A percentile compares a stretch with the other conserved stretches of the same genome.
Conservation (phyloP, 257 asterid genomes). For the Solanum habrochaites region DNA sequence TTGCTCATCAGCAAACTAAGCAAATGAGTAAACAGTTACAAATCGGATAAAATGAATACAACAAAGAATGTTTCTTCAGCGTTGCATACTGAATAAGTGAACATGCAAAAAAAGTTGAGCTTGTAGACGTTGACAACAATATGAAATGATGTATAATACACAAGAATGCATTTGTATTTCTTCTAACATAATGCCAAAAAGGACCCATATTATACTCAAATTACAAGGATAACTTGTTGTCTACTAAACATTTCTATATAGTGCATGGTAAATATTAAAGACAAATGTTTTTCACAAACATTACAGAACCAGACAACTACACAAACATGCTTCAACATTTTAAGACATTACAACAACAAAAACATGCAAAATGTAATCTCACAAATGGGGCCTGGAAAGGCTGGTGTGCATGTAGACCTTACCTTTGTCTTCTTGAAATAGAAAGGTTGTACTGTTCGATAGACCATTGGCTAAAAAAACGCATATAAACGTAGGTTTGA, state of each 20-base stretch:
- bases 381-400: too few relatives aligned
- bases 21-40: not conserved
- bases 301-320: not conserved
- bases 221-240: not conserved
- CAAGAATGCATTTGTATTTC: not conserved
- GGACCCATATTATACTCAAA: not conserved
- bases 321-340: not conserved
- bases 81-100: not conserved
- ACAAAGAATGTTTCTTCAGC: not conserved
- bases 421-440: not conserved
- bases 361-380: too few relatives aligned
- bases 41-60: not conserved
- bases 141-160: not conserved
- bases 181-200: not conserved
- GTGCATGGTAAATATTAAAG: not conserved
- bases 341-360: not conserved
- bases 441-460: too few relatives aligned
- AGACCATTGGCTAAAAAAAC: too few relatives aligned
- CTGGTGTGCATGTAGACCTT: not conserved
- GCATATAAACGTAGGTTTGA: too few relatives aligned
- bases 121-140: not conserved
- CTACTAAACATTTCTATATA: not conserved
- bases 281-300: not conserved
- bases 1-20: slow-evolving; percentile 17
- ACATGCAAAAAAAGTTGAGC: not conserved